Percentiles rank a stretch among this genome's conserved stretches.
Conservation (phyloP, 805 yeast genomes). For the Saccharomycopsis sp. region DNA sequence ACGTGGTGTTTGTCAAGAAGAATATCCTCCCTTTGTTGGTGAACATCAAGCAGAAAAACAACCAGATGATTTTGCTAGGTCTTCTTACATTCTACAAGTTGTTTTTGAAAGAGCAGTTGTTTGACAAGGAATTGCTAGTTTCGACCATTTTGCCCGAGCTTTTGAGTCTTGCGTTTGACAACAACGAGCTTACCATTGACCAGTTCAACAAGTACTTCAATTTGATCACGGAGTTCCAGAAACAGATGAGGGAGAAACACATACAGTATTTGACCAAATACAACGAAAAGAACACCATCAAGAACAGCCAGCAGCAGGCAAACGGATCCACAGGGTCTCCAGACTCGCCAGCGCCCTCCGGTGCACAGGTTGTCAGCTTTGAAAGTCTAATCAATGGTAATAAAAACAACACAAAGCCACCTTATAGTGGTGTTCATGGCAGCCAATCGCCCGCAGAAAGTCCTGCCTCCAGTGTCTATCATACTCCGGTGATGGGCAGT, state of each 20-base stretch:
- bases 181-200: slow-evolving; percentile 32
- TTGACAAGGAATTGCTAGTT: slow-evolving; percentile 46
- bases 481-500: neutral
- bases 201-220: slow-evolving; percentile 37
- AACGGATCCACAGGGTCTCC: neutral
- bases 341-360: neutral
- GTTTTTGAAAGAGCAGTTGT: slow-evolving; percentile 27
- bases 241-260: slow-evolving; percentile 39
- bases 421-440: neutral
- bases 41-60: slow-evolving; percentile 68
- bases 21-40: slow-evolving; percentile 74
- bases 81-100: slow-evolving; percentile 37
- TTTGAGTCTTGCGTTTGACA: slow-evolving; percentile 43
- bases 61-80: slow-evolving; percentile 48
- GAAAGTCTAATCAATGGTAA: neutral
- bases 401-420: neutral
- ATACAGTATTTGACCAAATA: slow-evolving; percentile 29
- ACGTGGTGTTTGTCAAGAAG: slow-evolving; percentile 64
- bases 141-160: slow-evolving; percentile 48
- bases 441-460: neutral
- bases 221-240: slow-evolving; percentile 36
- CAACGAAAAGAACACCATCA: slow-evolving; percentile 23
- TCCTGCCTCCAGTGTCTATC: neutral
- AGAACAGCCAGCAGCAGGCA: slow-evolving; percentile 8
- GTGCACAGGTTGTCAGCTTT: neutral